These are phyloP conservation scores for Sporisorium iseilematis-ciliati DNA, from an alignment of 1,284 basidiomycete genomes.

Conservation along the genomic window DNA sequence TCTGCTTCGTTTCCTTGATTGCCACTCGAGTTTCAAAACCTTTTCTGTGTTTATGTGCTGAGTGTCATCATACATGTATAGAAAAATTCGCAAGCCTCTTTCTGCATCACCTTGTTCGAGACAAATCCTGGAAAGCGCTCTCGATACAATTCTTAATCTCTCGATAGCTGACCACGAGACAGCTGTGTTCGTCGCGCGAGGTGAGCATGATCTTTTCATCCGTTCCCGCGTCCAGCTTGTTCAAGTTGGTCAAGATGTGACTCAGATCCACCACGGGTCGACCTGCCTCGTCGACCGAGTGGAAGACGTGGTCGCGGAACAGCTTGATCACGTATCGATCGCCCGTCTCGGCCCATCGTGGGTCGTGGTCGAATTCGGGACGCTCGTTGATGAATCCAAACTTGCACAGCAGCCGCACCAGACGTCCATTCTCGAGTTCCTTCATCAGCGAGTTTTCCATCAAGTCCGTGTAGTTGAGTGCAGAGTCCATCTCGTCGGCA, in stretches of 20 bases:
- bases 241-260: conserved; percentile 67
- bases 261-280: conserved; percentile 84
- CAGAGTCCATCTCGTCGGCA: conserved; percentile 84
- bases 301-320: conserved; percentile 98
- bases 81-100: neutral
- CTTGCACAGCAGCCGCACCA: conserved; percentile 92
- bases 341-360: conserved; percentile 97
- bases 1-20: neutral
- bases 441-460: conserved; percentile 86
- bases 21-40: neutral
- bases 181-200: conserved; percentile 92
- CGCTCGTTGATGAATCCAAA: conserved; percentile 98
- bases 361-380: conserved; percentile 96
- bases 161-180: conserved; percentile 93
- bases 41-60: conserved; percentile 8
- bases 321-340: conserved; percentile 98
- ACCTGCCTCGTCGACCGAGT: conserved; percentile 91
- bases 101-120: conserved; percentile 28
- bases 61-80: conserved; percentile 21
- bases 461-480: conserved; percentile 81
- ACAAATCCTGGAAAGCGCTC: conserved; percentile 61
- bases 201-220: conserved; percentile 96
- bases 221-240: conserved; percentile 85
- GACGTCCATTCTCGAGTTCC: conserved; percentile 94
- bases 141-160: conserved; percentile 73